Evolutionary conservation across 106 monocot species (phyloP), one percentile per base, ranked within the genome.

Genomic region (Dactylorhiza incarnata): DNA sequence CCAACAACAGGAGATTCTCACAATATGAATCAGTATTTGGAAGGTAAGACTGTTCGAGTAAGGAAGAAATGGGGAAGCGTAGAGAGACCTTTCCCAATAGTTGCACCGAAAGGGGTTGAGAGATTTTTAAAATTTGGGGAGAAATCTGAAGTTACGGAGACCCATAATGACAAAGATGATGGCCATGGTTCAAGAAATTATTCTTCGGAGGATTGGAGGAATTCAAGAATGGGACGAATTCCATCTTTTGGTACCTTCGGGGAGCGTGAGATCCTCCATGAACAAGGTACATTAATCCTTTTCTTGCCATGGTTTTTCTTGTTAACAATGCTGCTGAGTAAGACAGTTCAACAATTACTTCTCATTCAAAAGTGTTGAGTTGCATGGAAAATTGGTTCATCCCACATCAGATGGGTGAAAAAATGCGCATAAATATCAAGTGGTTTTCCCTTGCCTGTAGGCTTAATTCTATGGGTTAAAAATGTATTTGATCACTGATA

Each of bases 31-130:
- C 82, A 76, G 23, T 74, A 83, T 65, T 73, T 66, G 68, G 83
- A 81, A 53, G 68, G 73, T 52, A 83, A 86, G 73, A 79, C 73
- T 65, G 58, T 70, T 53, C 73, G 79, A 45, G 79, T 69, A 73
- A 86, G 87, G 74, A 88, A 88, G 72, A 87, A 85, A 58, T 88
- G 86, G 82, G 84, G 83, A 17, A 84, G 73, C 72, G 79, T 80
- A 74, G 87, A 88, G 75, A 84, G 70, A 66, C 85, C 85, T 13
- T 16, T 78, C 10, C 78, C 46, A 9, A 91, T 69, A 37, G 90
- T 85, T 66, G 50, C 80, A 4, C 55, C 85, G 2, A 87, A 85
- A 84, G 85, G 83, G 58, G 74, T 90, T 72, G 85, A 82, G 78
- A 80, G 81, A 45, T 77, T 88, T 44, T 37, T 91, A 22, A 86